Evolutionary conservation across 768 basidiomycete genomes (phyloP).

Genomic region (Tricholoma sp.): DNA sequence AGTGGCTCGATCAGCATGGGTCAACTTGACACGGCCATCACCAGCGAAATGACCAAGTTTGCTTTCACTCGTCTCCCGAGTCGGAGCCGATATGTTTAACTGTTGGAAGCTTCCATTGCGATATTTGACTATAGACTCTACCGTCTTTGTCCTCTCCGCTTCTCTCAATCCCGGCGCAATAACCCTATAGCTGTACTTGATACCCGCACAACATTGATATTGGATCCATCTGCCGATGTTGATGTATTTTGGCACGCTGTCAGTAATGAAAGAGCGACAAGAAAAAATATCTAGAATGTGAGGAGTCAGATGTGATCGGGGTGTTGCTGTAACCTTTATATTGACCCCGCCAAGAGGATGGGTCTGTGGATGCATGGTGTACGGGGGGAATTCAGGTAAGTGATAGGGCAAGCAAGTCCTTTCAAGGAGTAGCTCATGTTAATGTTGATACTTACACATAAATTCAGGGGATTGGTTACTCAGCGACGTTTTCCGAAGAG

Average conservation of each 20-base stretch:
- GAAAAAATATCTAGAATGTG: constrained; percentile 35
- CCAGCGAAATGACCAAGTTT: constrained; percentile 27
- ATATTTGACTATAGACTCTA: constrained; percentile 39
- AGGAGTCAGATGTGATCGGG: constrained; percentile 46
- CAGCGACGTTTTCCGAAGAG: constrained; percentile 54
- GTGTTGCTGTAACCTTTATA: constrained; percentile 39
- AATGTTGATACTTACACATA: constrained; percentile 12
- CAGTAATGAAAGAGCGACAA: constrained; percentile 31
- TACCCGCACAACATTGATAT: constrained; percentile 54
- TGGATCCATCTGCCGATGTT: constrained; percentile 50
- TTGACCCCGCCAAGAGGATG: constrained; percentile 42
- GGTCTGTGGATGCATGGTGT: constrained; percentile 42
- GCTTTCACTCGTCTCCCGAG: constrained; percentile 30
- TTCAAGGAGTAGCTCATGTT: background rate
- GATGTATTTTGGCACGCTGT: constrained; percentile 45
- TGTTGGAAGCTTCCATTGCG: constrained; percentile 56
- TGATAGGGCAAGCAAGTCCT: constrained; percentile 39
- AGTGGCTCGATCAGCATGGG: constrained; percentile 50
- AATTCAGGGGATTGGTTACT: constrained; percentile 56
- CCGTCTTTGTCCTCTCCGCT: constrained; percentile 33
- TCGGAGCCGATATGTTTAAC: constrained; percentile 33
- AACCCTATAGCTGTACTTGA: constrained; percentile 55
- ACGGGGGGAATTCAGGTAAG: constrained; percentile 52
- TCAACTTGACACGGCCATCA: constrained; percentile 33
- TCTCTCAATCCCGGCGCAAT: constrained; percentile 39